phyloP scores from a whole-genome alignment of 169 alveolate genomes.

The Perkinsus marinus region DNA sequence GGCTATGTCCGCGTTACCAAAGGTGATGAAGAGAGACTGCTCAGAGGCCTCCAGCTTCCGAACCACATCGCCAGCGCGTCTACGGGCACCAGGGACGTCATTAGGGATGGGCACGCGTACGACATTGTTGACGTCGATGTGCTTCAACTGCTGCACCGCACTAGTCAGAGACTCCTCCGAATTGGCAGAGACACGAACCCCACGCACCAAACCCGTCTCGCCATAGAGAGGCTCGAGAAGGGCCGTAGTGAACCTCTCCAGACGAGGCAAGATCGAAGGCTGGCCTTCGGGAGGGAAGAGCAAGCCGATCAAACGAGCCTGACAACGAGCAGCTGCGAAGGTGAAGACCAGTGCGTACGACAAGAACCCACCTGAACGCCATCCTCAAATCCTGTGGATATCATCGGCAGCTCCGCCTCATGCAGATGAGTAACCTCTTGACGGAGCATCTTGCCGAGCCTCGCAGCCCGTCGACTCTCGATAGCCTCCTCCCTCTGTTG shows the following conservation, averaged over 20 bases:
- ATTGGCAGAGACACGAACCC: not conserved
- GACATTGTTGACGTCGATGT: not conserved
- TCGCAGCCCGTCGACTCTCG: not conserved
- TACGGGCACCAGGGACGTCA: not conserved
- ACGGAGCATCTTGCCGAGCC: not conserved
- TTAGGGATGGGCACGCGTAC: not conserved
- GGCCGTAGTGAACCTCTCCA: not conserved
- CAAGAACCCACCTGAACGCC: not conserved
- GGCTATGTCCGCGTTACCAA: not conserved
- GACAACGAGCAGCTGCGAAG: not conserved
- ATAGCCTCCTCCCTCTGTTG: not conserved
- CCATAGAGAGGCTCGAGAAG: not conserved
- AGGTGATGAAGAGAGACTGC: not conserved
- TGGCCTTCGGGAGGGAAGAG: not conserved
- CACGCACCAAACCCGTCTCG: not conserved
- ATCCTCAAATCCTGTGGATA: not conserved
- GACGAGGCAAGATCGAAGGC: not conserved
- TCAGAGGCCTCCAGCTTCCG: not conserved
- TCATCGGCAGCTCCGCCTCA: not conserved
- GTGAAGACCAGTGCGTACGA: not conserved
- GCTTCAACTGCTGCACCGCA: not conserved
- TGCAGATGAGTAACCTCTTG: not conserved
- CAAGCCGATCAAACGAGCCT: not conserved
- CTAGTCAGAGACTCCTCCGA: not conserved
- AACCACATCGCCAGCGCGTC: not conserved